These are phyloP conservation scores for Pythium aquatile DNA, from an alignment of 352 stramenopile genomes.

Conservation along the genomic window DNA sequence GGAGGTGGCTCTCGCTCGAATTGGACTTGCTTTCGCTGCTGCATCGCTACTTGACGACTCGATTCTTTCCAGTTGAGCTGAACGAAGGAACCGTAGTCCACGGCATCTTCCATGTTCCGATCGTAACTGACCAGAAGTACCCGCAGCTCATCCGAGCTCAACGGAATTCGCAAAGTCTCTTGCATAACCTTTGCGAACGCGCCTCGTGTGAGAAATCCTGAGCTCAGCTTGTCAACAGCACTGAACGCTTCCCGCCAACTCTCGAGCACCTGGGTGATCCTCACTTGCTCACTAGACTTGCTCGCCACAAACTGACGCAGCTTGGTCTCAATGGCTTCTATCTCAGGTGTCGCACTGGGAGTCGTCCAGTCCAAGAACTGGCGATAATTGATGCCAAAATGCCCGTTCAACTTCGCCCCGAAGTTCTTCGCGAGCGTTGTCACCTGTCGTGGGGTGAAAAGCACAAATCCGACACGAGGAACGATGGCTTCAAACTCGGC, in stretches of 20 bases:
- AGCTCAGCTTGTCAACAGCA: constrained; percentile 25
- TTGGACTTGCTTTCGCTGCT: constrained; percentile 27
- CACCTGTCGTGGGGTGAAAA: constrained; percentile 41
- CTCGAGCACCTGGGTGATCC: constrained; percentile 38
- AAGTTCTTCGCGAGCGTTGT: constrained; percentile 56
- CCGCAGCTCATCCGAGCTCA: constrained; percentile 52
- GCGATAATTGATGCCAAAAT: constrained; percentile 64
- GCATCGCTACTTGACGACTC: constrained; percentile 9
- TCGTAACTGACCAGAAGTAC: constrained; percentile 59
- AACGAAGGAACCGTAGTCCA: constrained; percentile 52
- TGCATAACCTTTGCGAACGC: constrained; percentile 43
- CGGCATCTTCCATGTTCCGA: constrained; percentile 41
- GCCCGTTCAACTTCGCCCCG: constrained; percentile 37
- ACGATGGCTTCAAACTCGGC: constrained; percentile 46
- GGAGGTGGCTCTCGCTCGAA: constrained; percentile 1
- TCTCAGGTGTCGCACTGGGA: constrained; percentile 31
- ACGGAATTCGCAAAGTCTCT: constrained; percentile 34
- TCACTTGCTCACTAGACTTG: constrained; percentile 26
- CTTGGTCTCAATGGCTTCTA: constrained; percentile 49
- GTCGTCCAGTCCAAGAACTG: constrained; percentile 74
- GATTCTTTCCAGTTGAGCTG: constrained; percentile 57
- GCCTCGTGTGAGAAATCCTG: constrained; percentile 30
- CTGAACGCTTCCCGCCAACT: constrained; percentile 45
- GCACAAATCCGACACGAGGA: constrained; percentile 38
- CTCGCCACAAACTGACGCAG: constrained; percentile 42